Percentiles rank a stretch among this genome's conserved stretches.
Evolutionary conservation across 495 filamentous ascomycete genomes (phyloP).

Genomic region (Trypethelium eluteriae): DNA sequence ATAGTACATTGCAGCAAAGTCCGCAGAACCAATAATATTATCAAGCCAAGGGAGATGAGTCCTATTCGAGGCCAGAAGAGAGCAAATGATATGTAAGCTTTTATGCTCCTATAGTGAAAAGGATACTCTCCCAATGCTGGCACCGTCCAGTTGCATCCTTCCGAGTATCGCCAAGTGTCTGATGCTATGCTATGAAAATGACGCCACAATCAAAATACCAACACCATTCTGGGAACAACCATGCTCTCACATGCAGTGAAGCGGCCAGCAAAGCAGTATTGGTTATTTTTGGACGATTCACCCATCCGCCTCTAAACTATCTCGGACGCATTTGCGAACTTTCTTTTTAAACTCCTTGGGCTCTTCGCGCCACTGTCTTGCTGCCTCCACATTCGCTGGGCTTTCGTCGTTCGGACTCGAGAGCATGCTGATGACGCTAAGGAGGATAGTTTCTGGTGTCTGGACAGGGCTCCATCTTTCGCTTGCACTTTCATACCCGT

Average conservation of each 20-base stretch:
- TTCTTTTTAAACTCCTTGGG: constrained; percentile 38
- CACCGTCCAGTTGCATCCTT: background rate
- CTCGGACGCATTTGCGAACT: constrained; percentile 28
- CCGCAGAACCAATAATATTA: no score
- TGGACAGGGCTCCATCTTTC: constrained; percentile 98
- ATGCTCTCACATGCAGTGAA: background rate
- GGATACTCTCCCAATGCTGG: no score
- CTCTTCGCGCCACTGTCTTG: constrained; percentile 77
- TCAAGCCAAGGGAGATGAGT: no score
- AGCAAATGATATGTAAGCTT: no score
- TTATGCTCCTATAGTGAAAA: no score
- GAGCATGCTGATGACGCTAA: constrained; percentile 90
- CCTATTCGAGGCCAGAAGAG: no score
- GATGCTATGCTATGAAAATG: constrained; percentile 1
- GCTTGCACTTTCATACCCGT: constrained; percentile 83
- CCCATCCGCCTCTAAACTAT: constrained; percentile 50
- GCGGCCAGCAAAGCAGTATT: background rate
- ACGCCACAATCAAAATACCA: background rate
- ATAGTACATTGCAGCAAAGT: no score
- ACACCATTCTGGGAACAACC: background rate
- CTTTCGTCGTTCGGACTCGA: constrained; percentile 91
- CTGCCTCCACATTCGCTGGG: constrained; percentile 91
- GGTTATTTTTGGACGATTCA: background rate
- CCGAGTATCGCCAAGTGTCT: background rate
- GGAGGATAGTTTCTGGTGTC: constrained; percentile 86